A percentile compares a stretch with the other conserved stretches of the same genome.
Conservation (phyloP, 805 yeast species). For the Wickerhamomyces queroliae region DNA sequence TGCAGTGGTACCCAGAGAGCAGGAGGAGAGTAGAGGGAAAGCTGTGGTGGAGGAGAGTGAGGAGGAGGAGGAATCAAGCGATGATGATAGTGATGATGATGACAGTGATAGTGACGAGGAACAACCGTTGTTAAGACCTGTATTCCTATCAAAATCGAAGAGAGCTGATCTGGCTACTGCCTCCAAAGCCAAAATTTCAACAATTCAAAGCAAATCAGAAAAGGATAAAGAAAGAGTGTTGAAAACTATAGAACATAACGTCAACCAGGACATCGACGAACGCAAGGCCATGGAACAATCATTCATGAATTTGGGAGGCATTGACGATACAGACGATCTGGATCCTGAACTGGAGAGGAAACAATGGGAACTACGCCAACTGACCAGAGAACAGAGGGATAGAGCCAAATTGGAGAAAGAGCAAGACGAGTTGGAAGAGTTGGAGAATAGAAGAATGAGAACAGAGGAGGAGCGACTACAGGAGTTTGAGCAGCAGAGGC, state of each 20-base stretch:
- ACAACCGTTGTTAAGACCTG: constrained; percentile 17
- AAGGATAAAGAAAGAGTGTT: constrained; percentile 22
- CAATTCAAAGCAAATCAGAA: constrained; percentile 16
- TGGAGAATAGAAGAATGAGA: constrained; percentile 17
- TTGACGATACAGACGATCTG: constrained; percentile 57
- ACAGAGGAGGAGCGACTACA: constrained; percentile 17
- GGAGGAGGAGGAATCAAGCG: constrained; percentile 25
- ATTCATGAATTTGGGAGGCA: constrained; percentile 22
- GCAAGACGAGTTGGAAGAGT: constrained; percentile 20
- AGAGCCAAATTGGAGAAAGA: constrained; percentile 14
- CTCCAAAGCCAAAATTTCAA: background rate
- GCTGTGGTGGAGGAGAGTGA: constrained; percentile 28
- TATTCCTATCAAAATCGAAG: constrained; percentile 17
- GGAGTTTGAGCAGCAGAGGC: constrained; percentile 12
- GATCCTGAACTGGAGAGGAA: constrained; percentile 51
- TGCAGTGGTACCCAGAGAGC: no score
- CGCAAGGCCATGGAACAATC: constrained; percentile 13
- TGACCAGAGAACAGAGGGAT: constrained; percentile 32
- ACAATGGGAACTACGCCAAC: constrained; percentile 52
- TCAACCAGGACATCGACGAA: constrained; percentile 18
- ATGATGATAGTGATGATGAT: constrained; percentile 23
- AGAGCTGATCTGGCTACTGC: constrained; percentile 5
- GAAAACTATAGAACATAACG: constrained; percentile 20
- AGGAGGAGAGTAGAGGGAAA: constrained; percentile 30
- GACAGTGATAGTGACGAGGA: constrained; percentile 6